phyloP scores from a whole-genome alignment of 306 rosid species.

The Ormosia semicastrata region DNA sequence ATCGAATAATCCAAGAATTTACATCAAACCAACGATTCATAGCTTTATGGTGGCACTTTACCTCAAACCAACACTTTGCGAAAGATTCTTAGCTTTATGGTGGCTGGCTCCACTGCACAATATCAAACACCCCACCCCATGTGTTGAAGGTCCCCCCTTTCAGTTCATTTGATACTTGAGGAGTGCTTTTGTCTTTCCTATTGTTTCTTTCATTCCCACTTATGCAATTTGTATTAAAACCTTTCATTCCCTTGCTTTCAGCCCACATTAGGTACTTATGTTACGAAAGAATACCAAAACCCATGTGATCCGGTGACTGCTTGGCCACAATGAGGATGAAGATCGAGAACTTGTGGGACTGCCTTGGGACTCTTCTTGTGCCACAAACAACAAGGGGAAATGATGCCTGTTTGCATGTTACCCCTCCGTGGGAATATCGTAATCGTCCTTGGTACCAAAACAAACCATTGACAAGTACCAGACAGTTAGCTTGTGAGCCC shows the following conservation, averaged over 20 bases:
- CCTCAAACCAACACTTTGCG: constrained; percentile 39
- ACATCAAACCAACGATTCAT: constrained; percentile 48
- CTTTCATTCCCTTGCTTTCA: constrained; percentile 28
- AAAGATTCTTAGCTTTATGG: constrained; percentile 56
- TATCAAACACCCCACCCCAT: constrained; percentile 67
- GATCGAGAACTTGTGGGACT: constrained; percentile 46
- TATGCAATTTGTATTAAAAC: constrained; percentile 23
- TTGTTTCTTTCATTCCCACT: constrained; percentile 75
- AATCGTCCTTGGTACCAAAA: constrained; percentile 50
- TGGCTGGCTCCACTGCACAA: constrained; percentile 59
- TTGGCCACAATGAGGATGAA: constrained; percentile 56
- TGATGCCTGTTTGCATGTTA: constrained; percentile 72
- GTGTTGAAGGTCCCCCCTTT: constrained; percentile 89
- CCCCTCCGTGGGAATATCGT: constrained; percentile 90
- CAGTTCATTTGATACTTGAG: constrained; percentile 56
- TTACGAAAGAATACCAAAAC: constrained; percentile 51
- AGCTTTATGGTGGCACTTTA: constrained; percentile 33
- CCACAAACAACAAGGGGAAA: constrained; percentile 50
- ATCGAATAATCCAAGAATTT: too few species aligned
- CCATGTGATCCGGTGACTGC: constrained; percentile 86
- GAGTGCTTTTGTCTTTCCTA: constrained; percentile 61
- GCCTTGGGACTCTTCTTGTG: neutral
- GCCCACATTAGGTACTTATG: constrained; percentile 64
- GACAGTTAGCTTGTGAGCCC: constrained; percentile 33
- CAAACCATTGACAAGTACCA: constrained; percentile 53